phyloP scores from a whole-genome alignment of 495 filamentous ascomycete species.

The Penicillium bialowiezense region DNA sequence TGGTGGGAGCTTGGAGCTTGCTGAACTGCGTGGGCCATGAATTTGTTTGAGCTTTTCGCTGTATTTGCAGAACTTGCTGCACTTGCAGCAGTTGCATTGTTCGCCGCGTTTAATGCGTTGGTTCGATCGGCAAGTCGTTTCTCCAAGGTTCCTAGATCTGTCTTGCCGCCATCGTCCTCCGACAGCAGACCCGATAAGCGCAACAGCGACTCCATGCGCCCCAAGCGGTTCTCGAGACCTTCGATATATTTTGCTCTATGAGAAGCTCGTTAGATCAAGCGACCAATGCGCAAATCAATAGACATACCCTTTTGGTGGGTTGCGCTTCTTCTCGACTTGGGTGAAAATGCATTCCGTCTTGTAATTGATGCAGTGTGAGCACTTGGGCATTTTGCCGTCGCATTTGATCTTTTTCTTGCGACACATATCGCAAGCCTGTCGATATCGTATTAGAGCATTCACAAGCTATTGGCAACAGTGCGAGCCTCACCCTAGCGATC shows the following conservation, averaged over 20 bases:
- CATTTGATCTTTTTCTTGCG: slow-evolving; percentile 99
- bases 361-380: slow-evolving; percentile 96
- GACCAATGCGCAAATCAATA: not conserved
- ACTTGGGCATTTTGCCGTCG: slow-evolving; percentile 92
- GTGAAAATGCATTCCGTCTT: slow-evolving; percentile 98
- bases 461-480: not conserved
- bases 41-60: slow-evolving; percentile 32
- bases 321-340: slow-evolving; percentile 97
- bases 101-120: slow-evolving; percentile 33
- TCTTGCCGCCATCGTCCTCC: slow-evolving; percentile 81
- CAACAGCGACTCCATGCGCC: slow-evolving; percentile 88
- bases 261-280: slow-evolving; percentile 27
- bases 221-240: slow-evolving; percentile 89
- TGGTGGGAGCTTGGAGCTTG: slow-evolving; percentile 33
- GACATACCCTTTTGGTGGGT: slow-evolving; percentile 90
- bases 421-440: slow-evolving; percentile 96
- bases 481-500: slow-evolving; percentile 72
- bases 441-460: not conserved
- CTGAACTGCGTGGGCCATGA: slow-evolving; percentile 26
- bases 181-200: slow-evolving; percentile 83
- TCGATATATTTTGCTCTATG: slow-evolving; percentile 91
- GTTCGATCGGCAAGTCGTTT: slow-evolving; percentile 72
- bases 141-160: slow-evolving; percentile 84
- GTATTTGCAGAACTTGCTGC: slow-evolving; percentile 35
- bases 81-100: too few species aligned